These are phyloP conservation scores for Perkinsus olseni DNA, from an alignment of 169 alveolate genomes.

Conservation along the genomic window DNA sequence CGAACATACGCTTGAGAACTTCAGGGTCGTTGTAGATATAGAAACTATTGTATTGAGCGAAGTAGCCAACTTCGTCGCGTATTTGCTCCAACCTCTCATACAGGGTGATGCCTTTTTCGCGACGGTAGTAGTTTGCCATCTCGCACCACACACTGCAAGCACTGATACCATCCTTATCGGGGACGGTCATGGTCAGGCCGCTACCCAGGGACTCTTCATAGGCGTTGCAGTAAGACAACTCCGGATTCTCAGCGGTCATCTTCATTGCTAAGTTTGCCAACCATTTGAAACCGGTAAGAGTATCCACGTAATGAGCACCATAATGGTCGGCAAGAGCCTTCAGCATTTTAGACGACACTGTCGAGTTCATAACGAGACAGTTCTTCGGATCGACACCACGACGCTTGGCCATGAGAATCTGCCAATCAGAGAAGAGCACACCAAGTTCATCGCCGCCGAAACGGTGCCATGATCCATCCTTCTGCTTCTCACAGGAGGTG, in stretches of 20 bases:
- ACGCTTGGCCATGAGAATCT: slow-evolving; percentile 20
- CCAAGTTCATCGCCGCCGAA: slow-evolving; percentile 54
- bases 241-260: slow-evolving; percentile 22
- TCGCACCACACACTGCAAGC: slow-evolving; percentile 47
- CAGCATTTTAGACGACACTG: slow-evolving; percentile 44
- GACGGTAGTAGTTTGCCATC: slow-evolving; percentile 33
- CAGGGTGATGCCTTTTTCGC: slow-evolving; percentile 31
- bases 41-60: slow-evolving; percentile 35
- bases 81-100: slow-evolving; percentile 20
- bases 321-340: slow-evolving; percentile 41
- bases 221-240: slow-evolving; percentile 25
- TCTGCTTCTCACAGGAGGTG: slow-evolving; percentile 44
- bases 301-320: slow-evolving; percentile 38
- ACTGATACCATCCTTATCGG: slow-evolving; percentile 50
- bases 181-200: slow-evolving; percentile 36
- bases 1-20: slow-evolving; percentile 28
- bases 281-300: slow-evolving; percentile 48
- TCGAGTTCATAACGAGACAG: slow-evolving; percentile 40
- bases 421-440: slow-evolving; percentile 36
- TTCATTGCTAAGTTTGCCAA: slow-evolving; percentile 38
- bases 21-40: slow-evolving; percentile 32
- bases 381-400: slow-evolving; percentile 28
- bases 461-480: slow-evolving; percentile 42
- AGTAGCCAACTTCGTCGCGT: slow-evolving; percentile 40
- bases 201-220: slow-evolving; percentile 51